Conservation (phyloP, 2,329 filamentous ascomycete genomes). For the Delphinella strobiligena region DNA sequence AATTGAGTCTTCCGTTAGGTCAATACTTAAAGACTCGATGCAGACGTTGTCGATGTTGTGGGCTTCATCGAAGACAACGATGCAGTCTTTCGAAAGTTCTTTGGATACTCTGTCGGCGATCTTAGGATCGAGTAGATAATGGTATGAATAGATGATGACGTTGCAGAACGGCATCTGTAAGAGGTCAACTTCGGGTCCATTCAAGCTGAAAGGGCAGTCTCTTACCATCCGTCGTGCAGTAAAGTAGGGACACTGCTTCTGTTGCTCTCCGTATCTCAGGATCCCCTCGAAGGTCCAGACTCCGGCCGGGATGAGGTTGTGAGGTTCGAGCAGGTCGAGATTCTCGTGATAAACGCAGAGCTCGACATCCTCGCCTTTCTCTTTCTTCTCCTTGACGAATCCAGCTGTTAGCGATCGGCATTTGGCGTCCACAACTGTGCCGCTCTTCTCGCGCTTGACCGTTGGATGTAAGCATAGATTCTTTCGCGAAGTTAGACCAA, state of each 20-base stretch:
- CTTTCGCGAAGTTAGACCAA: conserved; percentile 91
- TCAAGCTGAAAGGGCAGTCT: not conserved
- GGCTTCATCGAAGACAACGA: conserved; percentile 96
- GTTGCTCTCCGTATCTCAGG: conserved; percentile 77
- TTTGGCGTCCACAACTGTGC: conserved; percentile 83
- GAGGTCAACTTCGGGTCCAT: not conserved
- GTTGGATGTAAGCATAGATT: conserved; percentile 94
- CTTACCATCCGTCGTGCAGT: conserved; percentile 72
- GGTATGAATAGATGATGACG: conserved; percentile 98
- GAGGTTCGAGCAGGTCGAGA: conserved; percentile 83
- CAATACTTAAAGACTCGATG: conserved; percentile 93
- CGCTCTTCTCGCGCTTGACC: conserved; percentile 93
- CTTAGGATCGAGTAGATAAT: conserved; percentile 94
- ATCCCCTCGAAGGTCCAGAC: conserved; percentile 93
- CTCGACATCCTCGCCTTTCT: conserved; percentile 85
- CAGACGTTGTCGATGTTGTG: conserved; percentile 99
- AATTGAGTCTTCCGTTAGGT: conserved; percentile 89
- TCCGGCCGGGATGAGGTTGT: conserved; percentile 86
- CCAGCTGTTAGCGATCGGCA: conserved; percentile 92
- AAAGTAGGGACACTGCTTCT: conserved; percentile 97
- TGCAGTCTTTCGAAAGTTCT: conserved; percentile 94
- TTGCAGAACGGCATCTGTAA: conserved; percentile 88
- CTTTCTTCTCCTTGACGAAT: conserved; percentile 96
- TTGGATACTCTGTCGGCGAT: conserved; percentile 92
- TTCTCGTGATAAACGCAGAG: conserved; percentile 97